Conservation (phyloP, 352 stramenopile species). For the Pythium scleroteichum region DNA sequence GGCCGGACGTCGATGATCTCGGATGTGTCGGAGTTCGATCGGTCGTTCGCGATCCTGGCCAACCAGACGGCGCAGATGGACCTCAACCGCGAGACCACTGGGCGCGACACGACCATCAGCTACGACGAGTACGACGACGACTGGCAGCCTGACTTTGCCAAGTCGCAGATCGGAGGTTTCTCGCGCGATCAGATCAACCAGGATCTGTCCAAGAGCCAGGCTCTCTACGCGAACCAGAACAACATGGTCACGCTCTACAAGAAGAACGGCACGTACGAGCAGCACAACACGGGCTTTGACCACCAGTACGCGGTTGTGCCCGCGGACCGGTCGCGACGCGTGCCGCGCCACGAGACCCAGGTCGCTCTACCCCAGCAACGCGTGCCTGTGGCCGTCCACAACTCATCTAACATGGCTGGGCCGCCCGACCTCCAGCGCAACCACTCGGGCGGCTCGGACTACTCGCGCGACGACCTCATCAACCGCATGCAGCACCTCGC, state of each 20-base stretch:
- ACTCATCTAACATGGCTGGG: background rate
- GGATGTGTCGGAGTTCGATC: slow-evolving; percentile 22
- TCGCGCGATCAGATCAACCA: slow-evolving; percentile 12
- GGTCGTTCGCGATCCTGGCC: slow-evolving; percentile 24
- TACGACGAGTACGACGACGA: slow-evolving; percentile 19
- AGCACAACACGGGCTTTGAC: background rate
- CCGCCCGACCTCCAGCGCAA: slow-evolving; percentile 10
- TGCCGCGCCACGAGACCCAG: background rate
- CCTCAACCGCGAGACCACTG: background rate
- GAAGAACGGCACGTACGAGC: slow-evolving; percentile 7
- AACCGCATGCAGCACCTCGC: slow-evolving; percentile 28
- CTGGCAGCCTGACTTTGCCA: slow-evolving; percentile 11
- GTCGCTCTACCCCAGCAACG: slow-evolving; percentile 4
- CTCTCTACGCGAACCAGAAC: background rate
- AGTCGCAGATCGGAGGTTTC: slow-evolving; percentile 15
- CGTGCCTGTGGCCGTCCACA: background rate
- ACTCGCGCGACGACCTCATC: slow-evolving; percentile 22
- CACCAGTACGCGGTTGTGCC: slow-evolving; percentile 3
- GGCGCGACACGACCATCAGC: slow-evolving; percentile 21
- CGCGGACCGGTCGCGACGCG: background rate
- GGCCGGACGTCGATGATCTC: slow-evolving; percentile 15
- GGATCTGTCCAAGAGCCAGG: background rate
- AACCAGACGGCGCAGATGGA: slow-evolving; percentile 1
- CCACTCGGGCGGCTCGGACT: slow-evolving; percentile 18
- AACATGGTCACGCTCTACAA: slow-evolving; percentile 15